Evolutionary conservation across 2,329 filamentous ascomycete species (phyloP), one percentile per base, ranked within the genome.

Genomic region (Helotiales sp.): DNA sequence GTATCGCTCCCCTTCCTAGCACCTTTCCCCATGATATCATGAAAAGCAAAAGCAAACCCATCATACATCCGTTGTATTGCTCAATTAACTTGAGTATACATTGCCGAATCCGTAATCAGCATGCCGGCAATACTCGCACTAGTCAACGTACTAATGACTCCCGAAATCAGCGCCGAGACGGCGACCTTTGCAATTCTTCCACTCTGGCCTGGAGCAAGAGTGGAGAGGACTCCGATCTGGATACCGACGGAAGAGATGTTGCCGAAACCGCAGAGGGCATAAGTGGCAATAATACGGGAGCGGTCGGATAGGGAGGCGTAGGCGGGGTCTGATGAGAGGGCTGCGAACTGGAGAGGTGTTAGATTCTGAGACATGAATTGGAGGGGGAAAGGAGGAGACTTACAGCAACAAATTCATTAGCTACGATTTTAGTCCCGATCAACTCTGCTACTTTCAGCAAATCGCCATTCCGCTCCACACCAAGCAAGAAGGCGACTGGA

Each of bases 241-340:
- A 91, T 93, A 71, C 91, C 91, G 48, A 96, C 82, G 29, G 90
- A 93, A 54, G 89, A 89, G 66, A 96, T 88, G 77, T 96, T 96
- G 62, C 90, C 92, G 71, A 91, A 91, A 25, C 85, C 85, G 74
- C 91, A 96, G 63, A 93, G 82, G 19, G 90, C 89, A 70, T 96
- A 96, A 51, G 90, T 96, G 46, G 88, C 90, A 69, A 96, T 96
- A 64, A 96, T 81, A 46, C 81, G 81, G 24, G 90, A 91, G 53
- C 91, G 90, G 15, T 83, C 76, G 29, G 84, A 85, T 60, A 96
- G 80, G 27, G 71, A 63, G 54, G 74, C 74, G 72, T 89, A 92
- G 0, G 80, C 70, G 13, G 70, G 76, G 5, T 27, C 25, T 27
- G 47, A 22, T 13, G 33, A 48, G 2, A 38, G 9, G 8, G 50